Conservation (phyloP, 1,139 yeast species). For the Lodderomyces beijingensis region DNA sequence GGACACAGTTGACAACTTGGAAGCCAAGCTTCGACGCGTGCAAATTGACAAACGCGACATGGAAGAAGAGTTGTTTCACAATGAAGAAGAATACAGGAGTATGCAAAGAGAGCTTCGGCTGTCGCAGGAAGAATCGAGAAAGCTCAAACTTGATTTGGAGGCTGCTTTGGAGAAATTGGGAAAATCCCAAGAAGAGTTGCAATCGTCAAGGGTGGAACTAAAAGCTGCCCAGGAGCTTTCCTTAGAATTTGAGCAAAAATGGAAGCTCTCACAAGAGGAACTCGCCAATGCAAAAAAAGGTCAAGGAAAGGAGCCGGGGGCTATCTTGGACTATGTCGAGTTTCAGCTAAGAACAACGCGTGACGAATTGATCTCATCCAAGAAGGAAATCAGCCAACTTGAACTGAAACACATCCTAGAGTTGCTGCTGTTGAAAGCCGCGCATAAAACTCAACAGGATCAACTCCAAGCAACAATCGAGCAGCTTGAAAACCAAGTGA, state of each 20-base stretch:
- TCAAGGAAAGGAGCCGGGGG: too few species aligned
- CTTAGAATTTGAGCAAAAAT: neutral
- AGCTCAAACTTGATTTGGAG: neutral
- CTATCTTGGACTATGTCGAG: constrained; percentile 1
- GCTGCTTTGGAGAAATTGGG: neutral
- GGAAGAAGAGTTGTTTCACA: neutral
- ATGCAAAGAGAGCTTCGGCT: constrained; percentile 1
- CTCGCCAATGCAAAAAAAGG: too few species aligned
- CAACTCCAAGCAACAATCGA: constrained; percentile 5
- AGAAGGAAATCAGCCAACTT: neutral
- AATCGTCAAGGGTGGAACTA: neutral
- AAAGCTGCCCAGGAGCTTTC: neutral
- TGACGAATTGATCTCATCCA: neutral
- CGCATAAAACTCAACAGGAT: neutral
- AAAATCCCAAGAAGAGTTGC: neutral
- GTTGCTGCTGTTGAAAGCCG: neutral
- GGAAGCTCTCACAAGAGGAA: neutral
- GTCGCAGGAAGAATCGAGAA: constrained; percentile 1
- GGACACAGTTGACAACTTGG: neutral
- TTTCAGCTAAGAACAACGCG: constrained; percentile 3
- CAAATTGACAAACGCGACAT: neutral
- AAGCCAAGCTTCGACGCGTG: neutral
- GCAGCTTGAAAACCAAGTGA: constrained; percentile 5
- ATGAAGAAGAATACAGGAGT: neutral
- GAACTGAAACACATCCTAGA: neutral